Conservation (phyloP, 805 yeast species). For the Trichomonascus vanleenenianus region DNA sequence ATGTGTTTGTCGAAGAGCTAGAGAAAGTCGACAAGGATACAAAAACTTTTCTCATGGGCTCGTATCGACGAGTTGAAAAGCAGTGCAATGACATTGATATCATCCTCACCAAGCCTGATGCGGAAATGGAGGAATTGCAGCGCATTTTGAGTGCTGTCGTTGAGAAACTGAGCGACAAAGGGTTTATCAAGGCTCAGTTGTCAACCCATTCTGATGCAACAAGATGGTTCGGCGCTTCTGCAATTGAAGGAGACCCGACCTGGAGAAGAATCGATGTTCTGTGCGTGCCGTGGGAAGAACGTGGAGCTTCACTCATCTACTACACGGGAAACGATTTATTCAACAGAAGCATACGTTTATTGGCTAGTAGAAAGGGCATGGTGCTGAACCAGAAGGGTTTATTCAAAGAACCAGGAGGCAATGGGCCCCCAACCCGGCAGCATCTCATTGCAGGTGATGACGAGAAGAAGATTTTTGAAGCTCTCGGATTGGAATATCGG, state of each 20-base stretch:
- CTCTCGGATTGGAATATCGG: constrained; percentile 33
- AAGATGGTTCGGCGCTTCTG: constrained; percentile 29
- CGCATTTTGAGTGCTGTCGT: constrained; percentile 21
- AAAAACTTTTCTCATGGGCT: constrained; percentile 39
- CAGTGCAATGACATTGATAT: constrained; percentile 49
- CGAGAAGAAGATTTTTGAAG: constrained; percentile 40
- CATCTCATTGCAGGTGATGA: constrained; percentile 36
- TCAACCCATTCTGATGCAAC: constrained; percentile 19
- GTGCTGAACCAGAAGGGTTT: constrained; percentile 40
- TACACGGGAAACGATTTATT: constrained; percentile 49
- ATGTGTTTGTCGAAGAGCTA: constrained; percentile 25
- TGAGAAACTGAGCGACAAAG: constrained; percentile 21
- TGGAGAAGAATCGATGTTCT: constrained; percentile 52
- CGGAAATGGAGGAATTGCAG: constrained; percentile 22
- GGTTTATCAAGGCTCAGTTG: constrained; percentile 32
- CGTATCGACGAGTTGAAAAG: constrained; percentile 42
- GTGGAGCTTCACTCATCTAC: constrained; percentile 44
- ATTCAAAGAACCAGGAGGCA: constrained; percentile 13
- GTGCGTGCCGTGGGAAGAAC: constrained; percentile 36
- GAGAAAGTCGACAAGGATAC: constrained; percentile 31
- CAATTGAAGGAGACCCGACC: constrained; percentile 20
- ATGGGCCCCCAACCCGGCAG: constrained; percentile 5
- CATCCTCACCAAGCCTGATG: constrained; percentile 33
- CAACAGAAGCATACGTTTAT: constrained; percentile 39
- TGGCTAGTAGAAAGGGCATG: constrained; percentile 36